Evolutionary conservation across 2,329 filamentous ascomycete species (phyloP), one percentile per base, ranked within the genome.

Genomic region (Trichoderma brevicompactum): DNA sequence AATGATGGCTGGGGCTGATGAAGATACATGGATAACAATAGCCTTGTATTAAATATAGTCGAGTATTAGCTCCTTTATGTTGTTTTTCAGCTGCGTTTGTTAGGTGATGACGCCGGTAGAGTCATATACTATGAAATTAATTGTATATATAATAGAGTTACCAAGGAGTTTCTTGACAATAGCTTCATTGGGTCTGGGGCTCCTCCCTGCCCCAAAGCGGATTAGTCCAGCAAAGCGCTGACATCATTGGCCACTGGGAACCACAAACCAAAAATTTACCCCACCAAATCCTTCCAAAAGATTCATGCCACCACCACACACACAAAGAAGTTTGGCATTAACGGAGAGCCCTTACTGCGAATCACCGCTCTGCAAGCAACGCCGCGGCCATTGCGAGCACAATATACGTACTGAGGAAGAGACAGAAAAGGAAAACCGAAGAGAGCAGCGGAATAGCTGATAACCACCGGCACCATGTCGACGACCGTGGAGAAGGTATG

Each of bases 401-500:
- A 19, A 58, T 15, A 5, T 23, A 28, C n/a, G 34, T 12, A 55
- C 23, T 38, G 53, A 15, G 49, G 52, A 40, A 61, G 19, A 19
- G 28, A 32, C 7, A 53, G 60, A 17, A 52, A 38, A 54, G 36
- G 13, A 17, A 10, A 12, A 15, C 4, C 17, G 41, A 44, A 43
- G 58, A 60, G 17, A 17, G 8, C 8, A 60, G 46, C 28, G 36
- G 36, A 36, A 36, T 49, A 50, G 17, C 38, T 36, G 61, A 41
- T 50, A 48, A 64, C 3, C 69, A 60, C 67, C 70, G 71, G 77
- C 83, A 91, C 79, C 74, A 98, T 98, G 95, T 85, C 94, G 85
- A 98, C 94, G 68, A 98, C 94, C 48, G 93, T 97, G 78, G 94
- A 98, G 74, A 98, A 98, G 90, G 92, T 92, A 61, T 50, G 66